Conservation (phyloP, 371 early-diverging fungal species). For the Rhizopus arrhizus region DNA sequence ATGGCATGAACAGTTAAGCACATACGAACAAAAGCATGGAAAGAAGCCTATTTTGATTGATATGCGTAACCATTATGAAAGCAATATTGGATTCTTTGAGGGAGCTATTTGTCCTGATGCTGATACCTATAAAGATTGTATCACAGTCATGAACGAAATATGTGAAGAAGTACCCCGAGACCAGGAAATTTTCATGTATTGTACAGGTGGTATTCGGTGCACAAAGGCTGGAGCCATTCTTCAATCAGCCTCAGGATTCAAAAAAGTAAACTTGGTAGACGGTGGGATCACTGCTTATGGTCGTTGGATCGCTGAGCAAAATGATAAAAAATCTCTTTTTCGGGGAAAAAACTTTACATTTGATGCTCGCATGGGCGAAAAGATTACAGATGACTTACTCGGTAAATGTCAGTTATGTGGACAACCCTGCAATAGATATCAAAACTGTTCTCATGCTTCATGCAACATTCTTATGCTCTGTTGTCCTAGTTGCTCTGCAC, state of each 20-base stretch:
- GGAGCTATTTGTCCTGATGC: conserved; percentile 75
- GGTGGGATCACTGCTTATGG: conserved; percentile 86
- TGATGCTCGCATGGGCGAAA: conserved; percentile 79
- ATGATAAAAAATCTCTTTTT: conserved; percentile 59
- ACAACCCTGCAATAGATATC: conserved; percentile 63
- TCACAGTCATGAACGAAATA: conserved; percentile 53
- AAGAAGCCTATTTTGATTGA: conserved; percentile 68
- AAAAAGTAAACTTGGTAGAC: conserved; percentile 68
- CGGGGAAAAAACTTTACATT: conserved; percentile 86
- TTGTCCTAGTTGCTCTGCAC: conserved; percentile 63
- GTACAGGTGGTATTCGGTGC: conserved; percentile 55
- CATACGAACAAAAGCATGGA: conserved; percentile 41
- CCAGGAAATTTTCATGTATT: conserved; percentile 82
- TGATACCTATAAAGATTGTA: conserved; percentile 72
- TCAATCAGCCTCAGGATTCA: conserved; percentile 65
- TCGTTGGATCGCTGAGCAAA: conserved; percentile 56
- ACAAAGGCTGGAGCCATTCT: conserved; percentile 67
- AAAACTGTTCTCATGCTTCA: conserved; percentile 73
- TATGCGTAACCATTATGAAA: conserved; percentile 85
- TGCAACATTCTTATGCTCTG: conserved; percentile 79
- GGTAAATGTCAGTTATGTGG: conserved; percentile 76
- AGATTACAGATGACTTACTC: conserved; percentile 70
- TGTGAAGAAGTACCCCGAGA: conserved; percentile 53
- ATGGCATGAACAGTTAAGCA: conserved; percentile 60
- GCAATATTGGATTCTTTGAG: conserved; percentile 74